Percentiles rank a stretch among this genome's conserved stretches.
Evolutionary conservation across 208 protist genomes (phyloP).

Genomic region (Leishmania guyanensis): DNA sequence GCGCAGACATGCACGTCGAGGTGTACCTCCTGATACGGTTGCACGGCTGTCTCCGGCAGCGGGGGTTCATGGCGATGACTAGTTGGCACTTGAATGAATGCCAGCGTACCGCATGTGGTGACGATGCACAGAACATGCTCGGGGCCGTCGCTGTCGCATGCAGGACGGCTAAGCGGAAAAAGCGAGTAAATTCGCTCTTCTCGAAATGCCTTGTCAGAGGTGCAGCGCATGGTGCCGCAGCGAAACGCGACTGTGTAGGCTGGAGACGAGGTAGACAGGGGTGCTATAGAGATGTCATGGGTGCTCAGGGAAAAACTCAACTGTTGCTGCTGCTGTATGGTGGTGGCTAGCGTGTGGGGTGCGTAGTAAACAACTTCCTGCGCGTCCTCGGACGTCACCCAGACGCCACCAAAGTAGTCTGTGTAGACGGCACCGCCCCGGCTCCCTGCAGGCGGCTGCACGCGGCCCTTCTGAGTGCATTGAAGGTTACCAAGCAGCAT

Average conservation of each 20-base stretch:
- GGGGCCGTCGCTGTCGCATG: too few relatives aligned
- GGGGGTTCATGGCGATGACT: not conserved
- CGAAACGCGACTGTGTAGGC: not conserved
- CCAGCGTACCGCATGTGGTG: slow-evolving; percentile 12
- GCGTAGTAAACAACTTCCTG: slow-evolving; percentile 20
- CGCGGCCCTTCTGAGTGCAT: slow-evolving; percentile 18
- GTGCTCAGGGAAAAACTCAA: not conserved
- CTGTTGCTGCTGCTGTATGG: slow-evolving; percentile 2
- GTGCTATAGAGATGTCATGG: not conserved
- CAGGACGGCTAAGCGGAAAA: slow-evolving; percentile 9
- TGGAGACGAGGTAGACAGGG: not conserved
- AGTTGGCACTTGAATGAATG: slow-evolving; percentile 7
- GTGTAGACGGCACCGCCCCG: slow-evolving; percentile 10
- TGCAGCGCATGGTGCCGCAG: not conserved
- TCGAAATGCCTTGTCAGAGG: not conserved
- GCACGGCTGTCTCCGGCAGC: not conserved
- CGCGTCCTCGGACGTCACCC: slow-evolving; percentile 13
- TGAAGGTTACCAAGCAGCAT: slow-evolving; percentile 19
- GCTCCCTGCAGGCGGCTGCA: slow-evolving; percentile 1
- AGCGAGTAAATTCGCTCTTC: slow-evolving; percentile 10
- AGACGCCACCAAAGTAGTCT: slow-evolving; percentile 30
- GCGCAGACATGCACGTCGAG: slow-evolving; percentile 21
- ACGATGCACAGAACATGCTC: slow-evolving; percentile 18
- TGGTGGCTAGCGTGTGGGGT: slow-evolving; percentile 1
- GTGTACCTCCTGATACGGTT: slow-evolving; percentile 25